Base-by-base conservation (phyloP, 495 filamentous ascomycete species). In the Terfezia claveryi region DNA sequence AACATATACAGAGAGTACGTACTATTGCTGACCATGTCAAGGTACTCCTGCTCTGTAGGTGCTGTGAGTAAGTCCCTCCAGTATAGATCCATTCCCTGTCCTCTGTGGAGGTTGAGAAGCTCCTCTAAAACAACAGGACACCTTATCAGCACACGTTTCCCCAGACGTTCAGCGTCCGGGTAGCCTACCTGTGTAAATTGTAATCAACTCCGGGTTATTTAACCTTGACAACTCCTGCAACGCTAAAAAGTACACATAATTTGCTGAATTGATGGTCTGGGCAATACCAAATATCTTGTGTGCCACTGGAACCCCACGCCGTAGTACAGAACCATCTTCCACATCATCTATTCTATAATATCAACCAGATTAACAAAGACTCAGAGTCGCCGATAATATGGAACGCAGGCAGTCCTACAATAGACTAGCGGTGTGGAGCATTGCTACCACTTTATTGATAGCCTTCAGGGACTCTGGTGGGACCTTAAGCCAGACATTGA, bases 21-120 rank as follows among this genome's bases (percentile, higher is more conserved):
- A 65, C 62, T 96, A 70, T 96, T 96, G 59, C 80, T 80, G 46
- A 98, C 92, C 91, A 98, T 98, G 68, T 96, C 89, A 14, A 98
- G 76, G 69, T 98, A 98, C 64, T 96, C 89, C 58, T 94, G 87
- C 69, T 96, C 89, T 50, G 77, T 87, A 32, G 91, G 91, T 66
- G 87, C 94, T 36, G 80, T 94, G 52, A 95, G 73, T 7, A 85
- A 87, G 69, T 96, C 91, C 11, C 91, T 76, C 91, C 91, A 99
- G 72, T 84, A 94, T 53, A 99, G 76, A 63, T 99, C 91, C 83
- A 96, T 92, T 41, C 91, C 91, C 64, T 99, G 91, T 10, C 91
- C 91, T 37, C 88, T 77, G 69, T 98, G 92, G 20, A 98, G 79
- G 67, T 98, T 94, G 38, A 94, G 67, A 23, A 96, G 72, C 67